Evolutionary conservation across 305 asterid species (phyloP).

Genomic region (Fraxinus albicans): DNA sequence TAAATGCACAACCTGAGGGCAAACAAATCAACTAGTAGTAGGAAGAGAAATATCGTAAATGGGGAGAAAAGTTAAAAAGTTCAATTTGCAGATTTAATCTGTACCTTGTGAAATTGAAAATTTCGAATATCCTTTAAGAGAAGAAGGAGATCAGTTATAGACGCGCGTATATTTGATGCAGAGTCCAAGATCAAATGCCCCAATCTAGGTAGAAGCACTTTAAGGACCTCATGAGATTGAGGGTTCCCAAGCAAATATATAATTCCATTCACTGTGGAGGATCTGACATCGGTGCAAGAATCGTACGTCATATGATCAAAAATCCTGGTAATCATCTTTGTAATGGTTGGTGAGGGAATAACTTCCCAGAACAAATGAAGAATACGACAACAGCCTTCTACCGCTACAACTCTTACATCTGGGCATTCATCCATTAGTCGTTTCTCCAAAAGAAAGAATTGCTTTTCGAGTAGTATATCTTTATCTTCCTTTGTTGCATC

Average conservation of each 20-base stretch:
- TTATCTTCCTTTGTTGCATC: slow-evolving; percentile 82
- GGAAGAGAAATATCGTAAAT: slow-evolving; percentile 17
- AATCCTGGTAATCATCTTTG: slow-evolving; percentile 64
- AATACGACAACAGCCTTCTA: slow-evolving; percentile 91
- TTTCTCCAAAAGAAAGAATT: slow-evolving; percentile 81
- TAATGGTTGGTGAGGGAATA: slow-evolving; percentile 77
- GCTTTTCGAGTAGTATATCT: slow-evolving; percentile 72
- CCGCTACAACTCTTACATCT: slow-evolving; percentile 85
- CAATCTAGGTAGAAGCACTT: slow-evolving; percentile 87
- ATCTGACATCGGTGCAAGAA: slow-evolving; percentile 75
- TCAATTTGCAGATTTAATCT: slow-evolving; percentile 16
- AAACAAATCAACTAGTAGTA: slow-evolving; percentile 21
- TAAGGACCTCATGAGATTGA: slow-evolving; percentile 91
- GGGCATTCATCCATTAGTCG: slow-evolving; percentile 85
- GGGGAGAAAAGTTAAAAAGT: slow-evolving; percentile 11
- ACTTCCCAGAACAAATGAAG: slow-evolving; percentile 93
- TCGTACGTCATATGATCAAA: slow-evolving; percentile 73
- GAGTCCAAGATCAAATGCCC: slow-evolving; percentile 69
- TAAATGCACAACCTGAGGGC: slow-evolving; percentile 66
- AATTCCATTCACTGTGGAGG: slow-evolving; percentile 76
- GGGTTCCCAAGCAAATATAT: slow-evolving; percentile 88
- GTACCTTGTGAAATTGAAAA: slow-evolving; percentile 91
- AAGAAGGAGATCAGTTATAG: slow-evolving; percentile 81
- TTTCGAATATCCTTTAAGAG: slow-evolving; percentile 57
- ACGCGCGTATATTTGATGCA: slow-evolving; percentile 63